Percentiles rank a stretch among this genome's conserved stretches.
phyloP scores from a whole-genome alignment of 148 eudicot species.

The Chenopodium berlandieri region DNA sequence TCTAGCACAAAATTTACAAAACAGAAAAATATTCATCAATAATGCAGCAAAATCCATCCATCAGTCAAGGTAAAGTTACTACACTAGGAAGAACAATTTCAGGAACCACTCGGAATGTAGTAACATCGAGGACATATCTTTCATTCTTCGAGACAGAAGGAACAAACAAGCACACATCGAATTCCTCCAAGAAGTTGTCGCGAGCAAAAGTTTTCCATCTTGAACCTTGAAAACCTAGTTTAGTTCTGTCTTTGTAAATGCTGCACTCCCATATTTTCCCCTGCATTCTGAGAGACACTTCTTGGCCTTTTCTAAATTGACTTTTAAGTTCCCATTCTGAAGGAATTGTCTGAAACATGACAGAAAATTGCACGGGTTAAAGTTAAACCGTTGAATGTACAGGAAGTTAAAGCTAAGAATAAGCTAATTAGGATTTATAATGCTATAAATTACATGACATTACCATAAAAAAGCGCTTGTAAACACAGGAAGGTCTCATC shows the following conservation, averaged over 20 bases:
- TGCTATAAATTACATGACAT: background rate
- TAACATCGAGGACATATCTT: conserved; percentile 29
- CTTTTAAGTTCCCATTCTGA: too few relatives aligned
- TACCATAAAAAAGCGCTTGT: conserved; percentile 44
- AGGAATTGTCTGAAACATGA: background rate
- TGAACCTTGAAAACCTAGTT: conserved; percentile 15
- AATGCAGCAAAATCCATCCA: too few relatives aligned
- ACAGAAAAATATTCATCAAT: background rate
- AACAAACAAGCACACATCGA: background rate
- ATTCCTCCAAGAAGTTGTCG: background rate
- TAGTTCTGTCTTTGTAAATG: background rate
- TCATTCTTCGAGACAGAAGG: background rate
- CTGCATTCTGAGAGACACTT: background rate
- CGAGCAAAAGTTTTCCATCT: conserved; percentile 2
- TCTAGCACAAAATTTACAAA: background rate
- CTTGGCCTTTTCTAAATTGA: background rate
- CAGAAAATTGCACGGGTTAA: background rate
- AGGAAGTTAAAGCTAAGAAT: background rate
- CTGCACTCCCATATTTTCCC: background rate
- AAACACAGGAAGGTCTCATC: conserved; percentile 37
- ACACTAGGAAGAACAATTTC: conserved; percentile 16
- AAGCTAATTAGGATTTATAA: background rate
- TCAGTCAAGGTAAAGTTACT: too few relatives aligned
- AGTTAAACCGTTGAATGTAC: background rate
- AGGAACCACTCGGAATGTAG: conserved; percentile 42